Base-by-base conservation (phyloP, 768 basidiomycete genomes). In the Erythrobasidium yunnanense region DNA sequence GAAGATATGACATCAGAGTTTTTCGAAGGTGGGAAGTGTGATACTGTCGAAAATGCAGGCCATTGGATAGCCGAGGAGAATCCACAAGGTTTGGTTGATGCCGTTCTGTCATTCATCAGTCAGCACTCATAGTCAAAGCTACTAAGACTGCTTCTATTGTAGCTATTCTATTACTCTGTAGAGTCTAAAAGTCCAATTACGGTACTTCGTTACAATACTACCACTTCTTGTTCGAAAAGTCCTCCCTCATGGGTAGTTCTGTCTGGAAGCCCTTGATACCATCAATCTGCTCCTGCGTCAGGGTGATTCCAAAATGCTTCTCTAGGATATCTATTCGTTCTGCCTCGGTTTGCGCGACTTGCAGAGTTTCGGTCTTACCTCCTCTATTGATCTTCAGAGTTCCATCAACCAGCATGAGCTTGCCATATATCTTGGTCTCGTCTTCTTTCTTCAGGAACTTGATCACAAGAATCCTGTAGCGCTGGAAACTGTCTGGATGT, bases 11-110 rank as follows among this genome's bases (percentile, higher is more conserved):
- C 67, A 60, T 65, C 63, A 13, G 32, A 62, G 7, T 70, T 71
- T 29, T 55, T 71, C 17, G 66, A 69, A 2, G 62, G 71, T 0
- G 54, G 71, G 2, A 52, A 42, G 0, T 69, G 55, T 50, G 52
- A 62, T 8, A n/a, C 53, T 2, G 66, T 73, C 11, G 45, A 47
- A n/a, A 35, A 66, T 29, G 60, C 66, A 53, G 57, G 50, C 25
- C 72, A 73, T 32, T 73, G 72, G 71, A 54, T 73, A 15, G 60
- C 68, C n/a, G 70, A 71, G 54, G 71, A 73, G 66, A 70, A 71
- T 27, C 69, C 72, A 1, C 62, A 70, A 46, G 69, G 52, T 7
- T 73, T 69, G 30, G 50, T 71, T 1, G 32, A 66, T 8, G 55
- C 45, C 18, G 52, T 71, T 29, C 55, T 23, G 18, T 62, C 67